Base-by-base conservation (phyloP, 2,329 filamentous ascomycete species). In the Sarocladium oryzae region DNA sequence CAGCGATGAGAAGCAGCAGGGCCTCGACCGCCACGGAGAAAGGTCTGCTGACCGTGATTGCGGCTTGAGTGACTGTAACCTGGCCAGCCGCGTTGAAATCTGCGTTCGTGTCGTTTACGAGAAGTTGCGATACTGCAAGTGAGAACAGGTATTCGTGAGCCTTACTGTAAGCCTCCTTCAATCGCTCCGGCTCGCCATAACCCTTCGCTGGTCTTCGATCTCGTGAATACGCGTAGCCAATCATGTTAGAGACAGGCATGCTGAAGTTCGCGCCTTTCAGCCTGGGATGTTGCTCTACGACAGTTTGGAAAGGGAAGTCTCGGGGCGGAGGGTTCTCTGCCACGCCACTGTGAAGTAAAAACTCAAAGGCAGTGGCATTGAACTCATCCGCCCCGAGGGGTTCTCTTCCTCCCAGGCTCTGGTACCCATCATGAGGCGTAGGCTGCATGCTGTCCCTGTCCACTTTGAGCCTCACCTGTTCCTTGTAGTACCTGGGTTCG, bases 401-500 rank as follows among this genome's bases (percentile, higher is more conserved):
- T 6, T 64, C 49, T 0, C 24, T 30, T n/a, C 11, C 13, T 13
- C 28, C 28, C 8, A 32, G 7, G 13, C 8, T 32, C 28, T 32
- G 28, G 13, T 32, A 32, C 8, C 8, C 28, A 7, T 13, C 28
- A 32, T 32, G 28, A 13, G 28, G 8, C 13, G 13, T 13, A 7
- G 28, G 28, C 13, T 32, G 28, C 28, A 32, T 8, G 13, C 28
- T 32, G 28, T 32, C 28, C 13, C 13, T 32, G 28, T 32, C 28
- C 8, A 32, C 28, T 13, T 32, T n/a, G n/a, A 73, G 71, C 0
- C 61, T 58, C 0, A 77, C 74, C 0, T 62, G 11, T 35, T 78
- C 74, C n/a, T 67, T 63, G 46, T 68, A 72, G 51, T 81, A 82
- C 0, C 30, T 56, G 0, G 74, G 53, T 20, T 70, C 59, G 45